Evolutionary conservation across 2,329 filamentous ascomycete species (phyloP).

Genomic region (Fusarium palustre): DNA sequence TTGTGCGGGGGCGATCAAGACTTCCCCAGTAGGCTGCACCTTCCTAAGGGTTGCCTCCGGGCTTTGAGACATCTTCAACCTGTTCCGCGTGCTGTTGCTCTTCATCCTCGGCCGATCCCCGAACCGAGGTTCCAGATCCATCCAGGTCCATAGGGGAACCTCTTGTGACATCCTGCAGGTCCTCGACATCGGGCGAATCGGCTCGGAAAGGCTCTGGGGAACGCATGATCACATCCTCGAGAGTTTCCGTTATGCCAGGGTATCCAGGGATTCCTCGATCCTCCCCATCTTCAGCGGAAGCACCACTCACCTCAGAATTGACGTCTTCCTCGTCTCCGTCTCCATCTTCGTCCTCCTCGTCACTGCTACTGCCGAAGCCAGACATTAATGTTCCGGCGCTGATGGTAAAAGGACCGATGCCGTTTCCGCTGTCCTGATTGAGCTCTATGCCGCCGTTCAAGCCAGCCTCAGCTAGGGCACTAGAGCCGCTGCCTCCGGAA

Average conservation of each 20-base stretch:
- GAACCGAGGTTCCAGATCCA: conserved; percentile 19
- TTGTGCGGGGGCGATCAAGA: conserved; percentile 28
- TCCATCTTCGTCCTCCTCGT: conserved; percentile 95
- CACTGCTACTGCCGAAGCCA: conserved; percentile 93
- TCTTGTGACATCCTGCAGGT: conserved; percentile 33
- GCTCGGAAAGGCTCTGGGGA: conserved; percentile 48
- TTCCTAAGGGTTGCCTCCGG: conserved; percentile 39
- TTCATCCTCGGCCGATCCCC: conserved; percentile 20
- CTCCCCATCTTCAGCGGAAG: conserved; percentile 51
- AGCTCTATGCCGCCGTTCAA: conserved; percentile 81
- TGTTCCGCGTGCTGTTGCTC: conserved; percentile 37
- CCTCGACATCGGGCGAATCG: conserved; percentile 39
- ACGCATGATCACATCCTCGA: conserved; percentile 50
- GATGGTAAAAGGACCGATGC: conserved; percentile 78
- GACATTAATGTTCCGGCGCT: conserved; percentile 82
- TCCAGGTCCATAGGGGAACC: conserved; percentile 42
- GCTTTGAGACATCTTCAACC: conserved; percentile 37
- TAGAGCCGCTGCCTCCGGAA: conserved; percentile 63
- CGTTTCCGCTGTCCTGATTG: conserved; percentile 71
- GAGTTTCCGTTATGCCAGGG: conserved; percentile 45
- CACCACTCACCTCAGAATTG: conserved; percentile 71
- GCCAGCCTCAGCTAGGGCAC: conserved; percentile 82
- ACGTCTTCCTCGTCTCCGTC: conserved; percentile 85
- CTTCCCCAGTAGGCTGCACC: conserved; percentile 29
- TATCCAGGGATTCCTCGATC: conserved; percentile 46